Conservation (phyloP, 306 rosid genomes). For the Sindora glabra region DNA sequence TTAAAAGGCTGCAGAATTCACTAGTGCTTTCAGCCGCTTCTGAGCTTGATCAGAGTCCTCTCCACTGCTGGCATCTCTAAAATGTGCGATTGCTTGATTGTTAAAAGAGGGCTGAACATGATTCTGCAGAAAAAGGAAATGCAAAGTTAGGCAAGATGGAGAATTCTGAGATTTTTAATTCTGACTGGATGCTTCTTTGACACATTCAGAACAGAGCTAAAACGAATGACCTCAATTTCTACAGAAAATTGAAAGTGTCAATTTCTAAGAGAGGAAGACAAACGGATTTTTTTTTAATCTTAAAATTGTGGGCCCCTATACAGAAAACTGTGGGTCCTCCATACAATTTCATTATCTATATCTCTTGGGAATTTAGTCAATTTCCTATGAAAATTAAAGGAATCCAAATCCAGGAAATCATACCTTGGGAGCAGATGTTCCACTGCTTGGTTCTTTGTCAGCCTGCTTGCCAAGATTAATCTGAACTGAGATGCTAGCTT, state of each 20-base stretch:
- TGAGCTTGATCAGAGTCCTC: constrained; percentile 69
- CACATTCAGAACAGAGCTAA: background rate
- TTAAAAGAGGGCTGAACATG: constrained; percentile 43
- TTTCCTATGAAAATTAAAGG: too few species aligned
- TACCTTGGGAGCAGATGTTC: constrained; percentile 61
- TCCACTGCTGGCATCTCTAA: constrained; percentile 60
- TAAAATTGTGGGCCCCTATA: too few species aligned
- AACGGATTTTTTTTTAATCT: too few species aligned
- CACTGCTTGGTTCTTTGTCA: constrained; percentile 30
- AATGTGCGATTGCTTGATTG: constrained; percentile 45
- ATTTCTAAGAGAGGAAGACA: too few species aligned
- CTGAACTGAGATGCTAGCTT: constrained; percentile 83
- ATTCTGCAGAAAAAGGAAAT: constrained; percentile 46
- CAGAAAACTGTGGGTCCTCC: background rate
- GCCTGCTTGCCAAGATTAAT: constrained; percentile 88
- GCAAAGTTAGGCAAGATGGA: background rate
- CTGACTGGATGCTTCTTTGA: background rate
- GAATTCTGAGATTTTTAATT: background rate
- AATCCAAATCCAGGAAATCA: too few species aligned
- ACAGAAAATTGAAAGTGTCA: too few species aligned
- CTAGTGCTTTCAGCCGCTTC: constrained; percentile 63
- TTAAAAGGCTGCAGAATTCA: background rate
- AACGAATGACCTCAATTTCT: background rate
- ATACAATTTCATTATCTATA: too few species aligned
- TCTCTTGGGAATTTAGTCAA: too few species aligned